These are phyloP conservation scores for Naganishia albida DNA, from an alignment of 1,284 basidiomycete genomes.

Conservation along the genomic window DNA sequence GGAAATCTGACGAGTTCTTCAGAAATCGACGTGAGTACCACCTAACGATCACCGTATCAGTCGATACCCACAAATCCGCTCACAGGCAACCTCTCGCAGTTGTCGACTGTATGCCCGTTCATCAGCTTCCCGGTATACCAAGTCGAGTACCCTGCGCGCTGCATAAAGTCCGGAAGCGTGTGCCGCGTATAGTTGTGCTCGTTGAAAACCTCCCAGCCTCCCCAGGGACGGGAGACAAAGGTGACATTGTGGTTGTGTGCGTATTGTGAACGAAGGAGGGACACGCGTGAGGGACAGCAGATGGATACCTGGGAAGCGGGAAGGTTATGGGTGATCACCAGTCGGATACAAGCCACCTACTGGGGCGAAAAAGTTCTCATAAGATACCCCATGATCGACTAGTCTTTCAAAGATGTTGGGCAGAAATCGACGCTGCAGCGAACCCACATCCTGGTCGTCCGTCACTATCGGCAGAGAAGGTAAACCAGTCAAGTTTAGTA, in stretches of 20 bases:
- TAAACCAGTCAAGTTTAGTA: not conserved
- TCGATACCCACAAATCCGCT: conserved; percentile 14
- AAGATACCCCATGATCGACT: conserved; percentile 38
- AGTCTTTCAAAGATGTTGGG: conserved; percentile 37
- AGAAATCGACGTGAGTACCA: not conserved
- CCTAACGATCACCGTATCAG: not conserved
- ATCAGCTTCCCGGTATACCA: conserved; percentile 48
- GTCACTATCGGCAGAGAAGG: conserved; percentile 33
- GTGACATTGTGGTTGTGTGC: conserved; percentile 48
- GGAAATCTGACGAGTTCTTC: conserved; percentile 38
- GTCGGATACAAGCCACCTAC: conserved; percentile 11
- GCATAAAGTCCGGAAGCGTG: conserved; percentile 43
- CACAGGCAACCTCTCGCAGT: conserved; percentile 38
- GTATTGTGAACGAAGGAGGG: conserved; percentile 41
- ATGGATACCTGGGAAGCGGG: conserved; percentile 33
- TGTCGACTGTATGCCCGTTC: conserved; percentile 43
- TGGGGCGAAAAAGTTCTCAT: conserved; percentile 42
- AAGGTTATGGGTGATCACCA: not conserved
- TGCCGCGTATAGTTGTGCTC: conserved; percentile 41
- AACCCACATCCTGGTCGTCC: conserved; percentile 41
- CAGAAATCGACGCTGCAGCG: conserved; percentile 33
- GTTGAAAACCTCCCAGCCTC: conserved; percentile 45
- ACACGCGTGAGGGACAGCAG: conserved; percentile 44
- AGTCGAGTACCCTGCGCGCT: conserved; percentile 43
- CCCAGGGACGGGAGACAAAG: conserved; percentile 40